A percentile compares a stretch with the other conserved stretches of the same genome.
Evolutionary conservation across 1,139 yeast species (phyloP).

Genomic region (Magnusiomyces clavatus): DNA sequence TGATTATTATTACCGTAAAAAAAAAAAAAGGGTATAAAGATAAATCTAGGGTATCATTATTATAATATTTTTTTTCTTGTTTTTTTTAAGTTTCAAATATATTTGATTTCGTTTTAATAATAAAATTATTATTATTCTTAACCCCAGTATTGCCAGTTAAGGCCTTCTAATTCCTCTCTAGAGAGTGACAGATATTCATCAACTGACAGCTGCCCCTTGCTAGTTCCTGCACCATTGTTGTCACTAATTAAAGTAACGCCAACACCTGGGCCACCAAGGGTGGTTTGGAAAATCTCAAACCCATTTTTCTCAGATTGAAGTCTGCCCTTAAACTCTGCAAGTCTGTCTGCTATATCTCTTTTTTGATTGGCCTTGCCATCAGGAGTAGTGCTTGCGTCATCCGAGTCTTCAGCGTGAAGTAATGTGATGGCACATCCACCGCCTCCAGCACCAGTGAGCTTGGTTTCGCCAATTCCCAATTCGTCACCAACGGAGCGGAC

Average conservation of each 20-base stretch:
- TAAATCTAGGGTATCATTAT: neutral
- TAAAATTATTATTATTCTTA: neutral
- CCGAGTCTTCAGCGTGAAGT: slow-evolving; percentile 41
- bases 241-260: slow-evolving; percentile 36
- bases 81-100: neutral
- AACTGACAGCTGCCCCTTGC: slow-evolving; percentile 13
- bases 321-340: slow-evolving; percentile 32
- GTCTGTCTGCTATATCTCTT: slow-evolving; percentile 2
- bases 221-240: slow-evolving; percentile 6
- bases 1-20: no score
- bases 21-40: neutral
- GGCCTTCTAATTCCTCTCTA: slow-evolving; percentile 34
- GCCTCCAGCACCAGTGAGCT: slow-evolving; percentile 97
- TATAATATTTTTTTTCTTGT: neutral
- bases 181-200: slow-evolving; percentile 14
- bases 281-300: slow-evolving; percentile 73
- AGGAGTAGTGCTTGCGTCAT: slow-evolving; percentile 28
- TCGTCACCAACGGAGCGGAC: slow-evolving; percentile 58
- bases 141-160: slow-evolving; percentile 59
- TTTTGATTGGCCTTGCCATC: no score
- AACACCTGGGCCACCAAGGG: slow-evolving; percentile 86
- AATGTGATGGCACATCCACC: slow-evolving; percentile 97
- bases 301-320: slow-evolving; percentile 38
- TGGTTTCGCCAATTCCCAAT: slow-evolving; percentile 70
- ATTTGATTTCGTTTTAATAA: neutral